A percentile compares a stretch with the other conserved stretches of the same genome.
Evolutionary conservation across 352 stramenopile genomes (phyloP).

Genomic region (Globisporangium cystogenes): DNA sequence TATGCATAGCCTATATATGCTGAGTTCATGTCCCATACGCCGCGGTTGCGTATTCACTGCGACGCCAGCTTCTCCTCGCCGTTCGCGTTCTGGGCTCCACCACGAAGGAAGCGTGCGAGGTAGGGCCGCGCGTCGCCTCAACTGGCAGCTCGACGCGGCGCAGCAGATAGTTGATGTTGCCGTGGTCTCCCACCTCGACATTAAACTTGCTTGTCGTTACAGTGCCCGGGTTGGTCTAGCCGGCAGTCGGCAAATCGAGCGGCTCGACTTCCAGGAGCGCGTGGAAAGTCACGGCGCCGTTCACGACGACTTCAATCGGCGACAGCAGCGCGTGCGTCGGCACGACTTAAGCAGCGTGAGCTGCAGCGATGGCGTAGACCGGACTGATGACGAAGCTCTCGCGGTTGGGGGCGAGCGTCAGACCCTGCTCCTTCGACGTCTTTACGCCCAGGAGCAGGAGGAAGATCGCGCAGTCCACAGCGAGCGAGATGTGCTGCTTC

Average conservation of each 20-base stretch:
- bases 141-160: not conserved
- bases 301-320: not conserved
- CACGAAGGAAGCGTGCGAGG: not conserved
- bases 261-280: not conserved
- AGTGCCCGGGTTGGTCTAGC: not conserved
- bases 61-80: no score
- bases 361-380: not conserved
- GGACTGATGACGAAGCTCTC: no score
- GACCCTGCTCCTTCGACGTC: conserved; percentile 3
- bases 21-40: no score
- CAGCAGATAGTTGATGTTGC: not conserved
- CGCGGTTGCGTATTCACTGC: no score
- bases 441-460: conserved; percentile 5
- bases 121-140: not conserved
- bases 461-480: not conserved
- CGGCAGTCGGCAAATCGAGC: not conserved
- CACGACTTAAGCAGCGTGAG: not conserved
- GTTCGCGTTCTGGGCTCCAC: no score
- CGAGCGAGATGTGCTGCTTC: conserved; percentile 1
- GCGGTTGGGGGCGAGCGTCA: not conserved
- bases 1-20: no score
- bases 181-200: not conserved
- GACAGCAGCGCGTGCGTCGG: not conserved
- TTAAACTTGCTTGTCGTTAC: not conserved
- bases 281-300: not conserved